Conservation (phyloP, 2,329 filamentous ascomycete species). For the Epichloe sylvatica region DNA sequence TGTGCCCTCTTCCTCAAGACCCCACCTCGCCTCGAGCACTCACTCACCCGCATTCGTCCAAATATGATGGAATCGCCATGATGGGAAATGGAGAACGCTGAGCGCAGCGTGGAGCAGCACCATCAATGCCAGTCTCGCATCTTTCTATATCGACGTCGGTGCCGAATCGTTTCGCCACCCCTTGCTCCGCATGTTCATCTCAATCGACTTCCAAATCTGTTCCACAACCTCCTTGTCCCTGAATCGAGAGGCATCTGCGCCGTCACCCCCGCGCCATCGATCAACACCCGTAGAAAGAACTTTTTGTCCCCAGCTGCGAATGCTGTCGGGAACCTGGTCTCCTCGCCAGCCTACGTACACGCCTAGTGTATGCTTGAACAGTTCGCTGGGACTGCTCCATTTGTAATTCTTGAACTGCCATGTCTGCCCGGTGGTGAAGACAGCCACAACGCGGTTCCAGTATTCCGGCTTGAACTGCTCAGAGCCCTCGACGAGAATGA, state of each 20-base stretch:
- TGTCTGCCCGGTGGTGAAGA: conserved; percentile 92
- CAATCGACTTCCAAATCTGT: conserved; percentile 78
- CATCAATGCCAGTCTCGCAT: background rate
- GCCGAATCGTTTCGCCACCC: conserved; percentile 68
- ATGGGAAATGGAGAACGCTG: too few species aligned
- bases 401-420: conserved; percentile 99
- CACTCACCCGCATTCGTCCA: background rate
- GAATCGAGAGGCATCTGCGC: conserved; percentile 49
- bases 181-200: conserved; percentile 71
- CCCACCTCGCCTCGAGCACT: background rate
- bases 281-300: conserved; percentile 73
- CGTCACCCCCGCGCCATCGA: conserved; percentile 52
- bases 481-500: conserved; percentile 87
- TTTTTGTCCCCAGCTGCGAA: conserved; percentile 73
- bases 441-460: conserved; percentile 87
- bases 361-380: conserved; percentile 79
- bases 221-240: conserved; percentile 88
- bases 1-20: background rate
- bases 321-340: conserved; percentile 61
- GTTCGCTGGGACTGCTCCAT: conserved; percentile 75
- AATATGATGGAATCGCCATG: too few species aligned
- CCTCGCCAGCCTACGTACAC: conserved; percentile 86
- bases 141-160: conserved; percentile 36
- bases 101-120: too few species aligned
- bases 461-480: conserved; percentile 97